phyloP scores from a whole-genome alignment of 1,139 yeast genomes.

The Saccharomyces hybrid region DNA sequence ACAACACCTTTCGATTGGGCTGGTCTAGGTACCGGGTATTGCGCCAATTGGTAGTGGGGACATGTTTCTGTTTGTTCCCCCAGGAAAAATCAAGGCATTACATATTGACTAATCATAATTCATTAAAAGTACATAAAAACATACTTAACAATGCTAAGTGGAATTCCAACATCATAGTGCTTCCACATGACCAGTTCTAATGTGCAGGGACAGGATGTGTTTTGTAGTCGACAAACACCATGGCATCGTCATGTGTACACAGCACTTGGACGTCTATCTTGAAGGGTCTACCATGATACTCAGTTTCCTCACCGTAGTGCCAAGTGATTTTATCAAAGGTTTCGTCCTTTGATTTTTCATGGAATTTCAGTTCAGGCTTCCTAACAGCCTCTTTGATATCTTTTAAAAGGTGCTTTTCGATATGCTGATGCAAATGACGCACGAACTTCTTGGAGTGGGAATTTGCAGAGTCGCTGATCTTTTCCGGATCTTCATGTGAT shows the following conservation, averaged over 20 bases:
- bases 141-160: neutral
- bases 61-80: too few relatives aligned
- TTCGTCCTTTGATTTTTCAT: conserved; percentile 43
- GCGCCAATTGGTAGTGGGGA: too few relatives aligned
- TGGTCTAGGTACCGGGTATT: too few relatives aligned
- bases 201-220: conserved; percentile 30
- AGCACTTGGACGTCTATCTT: conserved; percentile 48
- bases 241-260: conserved; percentile 52
- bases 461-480: conserved; percentile 65
- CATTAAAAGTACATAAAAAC: neutral
- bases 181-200: neutral
- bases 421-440: conserved; percentile 68
- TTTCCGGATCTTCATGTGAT: conserved; percentile 62
- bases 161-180: neutral
- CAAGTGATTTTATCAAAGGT: conserved; percentile 42
- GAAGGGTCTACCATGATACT: conserved; percentile 42
- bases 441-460: conserved; percentile 64
- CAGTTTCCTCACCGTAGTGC: conserved; percentile 46
- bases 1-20: neutral
- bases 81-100: neutral
- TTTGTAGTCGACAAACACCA: conserved; percentile 52
- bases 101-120: neutral
- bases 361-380: conserved; percentile 43
- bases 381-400: conserved; percentile 61
- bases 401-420: conserved; percentile 59